Evolutionary conservation across 176 grass and related monocot genomes (phyloP).

Genomic region (Bolboschoenus planiculmis): DNA sequence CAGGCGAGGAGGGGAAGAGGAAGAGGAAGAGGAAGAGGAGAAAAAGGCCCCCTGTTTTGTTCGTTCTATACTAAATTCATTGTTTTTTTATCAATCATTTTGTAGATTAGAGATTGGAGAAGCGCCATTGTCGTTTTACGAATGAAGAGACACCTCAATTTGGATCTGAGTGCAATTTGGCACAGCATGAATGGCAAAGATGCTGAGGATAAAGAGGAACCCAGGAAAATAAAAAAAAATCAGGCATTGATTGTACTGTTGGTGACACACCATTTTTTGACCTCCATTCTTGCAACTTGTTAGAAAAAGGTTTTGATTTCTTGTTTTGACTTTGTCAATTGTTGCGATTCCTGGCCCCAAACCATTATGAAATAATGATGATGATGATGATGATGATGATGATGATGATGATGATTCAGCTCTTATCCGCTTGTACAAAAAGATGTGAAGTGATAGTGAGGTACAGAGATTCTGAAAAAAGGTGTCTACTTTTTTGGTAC

Average conservation of each 20-base stretch:
- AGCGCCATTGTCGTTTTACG: not conserved
- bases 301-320: not conserved
- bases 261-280: not conserved
- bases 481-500: not conserved
- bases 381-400: no score
- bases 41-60: not conserved
- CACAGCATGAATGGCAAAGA: not conserved
- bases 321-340: not conserved
- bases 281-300: not conserved
- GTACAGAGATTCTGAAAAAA: not conserved
- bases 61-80: not conserved
- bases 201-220: not conserved
- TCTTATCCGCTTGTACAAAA: not conserved
- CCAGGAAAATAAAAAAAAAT: not conserved
- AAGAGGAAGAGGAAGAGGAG: no score
- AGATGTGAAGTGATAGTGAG: not conserved
- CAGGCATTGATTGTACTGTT: not conserved
- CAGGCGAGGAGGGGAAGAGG: no score
- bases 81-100: not conserved
- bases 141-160: not conserved
- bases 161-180: not conserved
- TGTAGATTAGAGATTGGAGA: not conserved
- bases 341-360: not conserved
- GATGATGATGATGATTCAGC: not conserved
- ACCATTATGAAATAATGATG: not conserved